Evolutionary conservation across 306 rosid genomes (phyloP).

Genomic region (Rubus idaeus): DNA sequence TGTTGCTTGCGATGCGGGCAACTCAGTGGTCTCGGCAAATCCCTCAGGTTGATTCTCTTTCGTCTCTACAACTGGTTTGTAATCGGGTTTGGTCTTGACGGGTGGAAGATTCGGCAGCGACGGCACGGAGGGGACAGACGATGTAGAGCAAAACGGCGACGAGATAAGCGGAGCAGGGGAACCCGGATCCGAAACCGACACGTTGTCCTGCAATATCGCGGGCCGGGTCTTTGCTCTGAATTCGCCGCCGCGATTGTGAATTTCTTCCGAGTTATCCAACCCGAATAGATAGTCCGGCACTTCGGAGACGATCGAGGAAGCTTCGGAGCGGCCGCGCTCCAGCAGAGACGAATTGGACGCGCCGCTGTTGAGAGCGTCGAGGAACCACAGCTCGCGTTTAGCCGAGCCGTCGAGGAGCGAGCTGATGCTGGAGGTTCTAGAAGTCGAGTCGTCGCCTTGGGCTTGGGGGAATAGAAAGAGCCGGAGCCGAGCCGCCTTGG

Average conservation of each 20-base stretch:
- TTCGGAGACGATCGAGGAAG: slow-evolving; percentile 81
- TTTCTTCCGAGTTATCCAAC: slow-evolving; percentile 68
- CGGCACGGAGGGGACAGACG: slow-evolving; percentile 47
- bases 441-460: slow-evolving; percentile 45
- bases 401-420: slow-evolving; percentile 78
- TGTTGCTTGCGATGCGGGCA: slow-evolving; percentile 23
- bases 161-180: slow-evolving; percentile 65
- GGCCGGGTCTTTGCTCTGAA: slow-evolving; percentile 41
- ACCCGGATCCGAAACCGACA: slow-evolving; percentile 76
- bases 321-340: slow-evolving; percentile 84
- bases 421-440: slow-evolving; percentile 65
- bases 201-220: slow-evolving; percentile 28
- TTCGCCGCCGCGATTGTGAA: slow-evolving; percentile 31
- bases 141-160: slow-evolving; percentile 59
- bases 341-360: slow-evolving; percentile 44
- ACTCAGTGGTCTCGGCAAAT: slow-evolving; percentile 31
- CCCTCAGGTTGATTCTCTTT: slow-evolving; percentile 32
- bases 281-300: slow-evolving; percentile 93
- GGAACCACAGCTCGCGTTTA: slow-evolving; percentile 86
- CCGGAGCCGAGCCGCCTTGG: slow-evolving; percentile 71
- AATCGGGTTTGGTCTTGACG: slow-evolving; percentile 63
- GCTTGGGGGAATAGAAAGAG: slow-evolving; percentile 64
- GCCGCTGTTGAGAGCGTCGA: slow-evolving; percentile 81
- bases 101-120: slow-evolving; percentile 73
- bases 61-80: slow-evolving; percentile 32